These are phyloP conservation scores for Xylaria telfairii DNA, from an alignment of 495 filamentous ascomycete genomes.

Conservation along the genomic window DNA sequence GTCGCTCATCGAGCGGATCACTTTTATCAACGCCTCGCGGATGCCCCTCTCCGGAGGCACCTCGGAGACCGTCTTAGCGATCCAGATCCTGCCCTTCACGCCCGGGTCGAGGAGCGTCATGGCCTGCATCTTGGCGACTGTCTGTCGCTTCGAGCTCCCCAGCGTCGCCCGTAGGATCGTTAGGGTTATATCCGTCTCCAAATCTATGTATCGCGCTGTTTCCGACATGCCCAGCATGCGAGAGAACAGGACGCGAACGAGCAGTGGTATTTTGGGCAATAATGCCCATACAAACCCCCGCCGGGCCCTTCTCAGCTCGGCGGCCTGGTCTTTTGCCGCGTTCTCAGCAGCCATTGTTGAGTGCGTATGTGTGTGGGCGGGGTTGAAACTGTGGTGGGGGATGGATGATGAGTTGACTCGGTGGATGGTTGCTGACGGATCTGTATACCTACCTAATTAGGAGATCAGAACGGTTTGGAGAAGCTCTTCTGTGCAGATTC, in stretches of 20 bases:
- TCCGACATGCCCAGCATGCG: conserved; percentile 71
- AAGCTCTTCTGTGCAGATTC: background rate
- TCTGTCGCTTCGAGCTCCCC: conserved; percentile 39
- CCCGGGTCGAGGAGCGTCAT: conserved; percentile 65
- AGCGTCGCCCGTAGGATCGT: conserved; percentile 69
- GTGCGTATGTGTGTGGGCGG: background rate
- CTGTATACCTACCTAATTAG: conserved; percentile 1
- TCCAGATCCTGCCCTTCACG: conserved; percentile 82
- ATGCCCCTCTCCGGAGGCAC: conserved; percentile 57
- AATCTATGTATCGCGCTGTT: conserved; percentile 74
- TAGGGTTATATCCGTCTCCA: conserved; percentile 76
- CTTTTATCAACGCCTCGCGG: conserved; percentile 65
- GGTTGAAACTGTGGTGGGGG: background rate
- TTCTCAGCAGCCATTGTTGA: conserved; percentile 2
- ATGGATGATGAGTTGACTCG: background rate
- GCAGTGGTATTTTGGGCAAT: conserved; percentile 66
- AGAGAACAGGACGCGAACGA: conserved; percentile 68
- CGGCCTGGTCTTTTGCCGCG: conserved; percentile 15
- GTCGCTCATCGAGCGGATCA: conserved; percentile 67
- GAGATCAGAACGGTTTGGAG: too few species aligned
- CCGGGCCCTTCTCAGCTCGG: conserved; percentile 20
- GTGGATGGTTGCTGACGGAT: background rate
- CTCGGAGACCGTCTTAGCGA: conserved; percentile 68
- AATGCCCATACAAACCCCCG: conserved; percentile 52
- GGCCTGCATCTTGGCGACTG: conserved; percentile 70